Evolutionary conservation across 345 rosid species (phyloP).

Genomic region (Capsella bursapastoris): DNA sequence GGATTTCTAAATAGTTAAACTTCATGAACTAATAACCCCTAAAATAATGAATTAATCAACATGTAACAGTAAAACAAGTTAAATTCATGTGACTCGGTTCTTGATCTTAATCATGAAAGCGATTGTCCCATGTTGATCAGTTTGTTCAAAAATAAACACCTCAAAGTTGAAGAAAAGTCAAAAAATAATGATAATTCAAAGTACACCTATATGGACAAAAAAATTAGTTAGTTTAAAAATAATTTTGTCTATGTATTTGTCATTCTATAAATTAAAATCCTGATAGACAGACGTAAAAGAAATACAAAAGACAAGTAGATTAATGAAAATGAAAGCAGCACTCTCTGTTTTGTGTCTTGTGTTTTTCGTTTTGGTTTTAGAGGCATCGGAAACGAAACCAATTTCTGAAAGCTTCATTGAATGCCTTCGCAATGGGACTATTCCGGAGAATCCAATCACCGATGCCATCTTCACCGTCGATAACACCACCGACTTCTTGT

Average conservation of each 20-base stretch:
- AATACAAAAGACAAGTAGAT: background rate
- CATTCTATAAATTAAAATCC: background rate
- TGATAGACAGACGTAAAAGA: background rate
- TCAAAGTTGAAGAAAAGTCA: too few relatives aligned
- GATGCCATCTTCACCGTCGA: slow-evolving; percentile 6
- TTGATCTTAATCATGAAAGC: too few relatives aligned
- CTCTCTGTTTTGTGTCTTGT: background rate
- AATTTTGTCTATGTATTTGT: background rate
- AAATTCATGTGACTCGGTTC: too few relatives aligned
- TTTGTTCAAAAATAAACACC: too few relatives aligned
- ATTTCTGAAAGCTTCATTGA: background rate
- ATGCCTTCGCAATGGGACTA: slow-evolving; percentile 2
- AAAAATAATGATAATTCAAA: too few relatives aligned
- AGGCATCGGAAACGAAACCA: background rate
- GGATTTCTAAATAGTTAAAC: too few relatives aligned
- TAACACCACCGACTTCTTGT: slow-evolving; percentile 8
- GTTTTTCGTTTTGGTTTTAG: slow-evolving; percentile 11
- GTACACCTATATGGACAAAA: too few relatives aligned
- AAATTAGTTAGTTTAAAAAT: too few relatives aligned
- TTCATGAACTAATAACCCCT: too few relatives aligned
- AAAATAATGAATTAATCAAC: too few relatives aligned
- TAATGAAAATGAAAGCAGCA: background rate
- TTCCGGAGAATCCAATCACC: slow-evolving; percentile 11
- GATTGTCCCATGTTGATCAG: too few relatives aligned
- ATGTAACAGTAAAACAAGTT: too few relatives aligned